A percentile compares a stretch with the other conserved stretches of the same genome.
Evolutionary conservation across 495 filamentous ascomycete species (phyloP).

Genomic region (Collariella sp.): DNA sequence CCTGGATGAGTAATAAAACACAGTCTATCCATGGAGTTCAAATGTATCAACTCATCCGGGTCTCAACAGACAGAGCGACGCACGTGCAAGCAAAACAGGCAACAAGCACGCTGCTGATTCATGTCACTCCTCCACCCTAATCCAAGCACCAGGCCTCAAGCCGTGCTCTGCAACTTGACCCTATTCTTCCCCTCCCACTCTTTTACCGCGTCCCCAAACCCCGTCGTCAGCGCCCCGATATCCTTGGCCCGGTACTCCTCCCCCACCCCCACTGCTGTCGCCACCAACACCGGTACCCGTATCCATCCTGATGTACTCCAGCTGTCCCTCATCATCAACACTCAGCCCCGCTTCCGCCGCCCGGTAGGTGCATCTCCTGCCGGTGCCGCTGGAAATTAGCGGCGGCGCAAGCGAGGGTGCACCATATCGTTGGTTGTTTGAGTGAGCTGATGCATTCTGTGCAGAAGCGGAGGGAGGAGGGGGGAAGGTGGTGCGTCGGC

Average conservation of each 20-base stretch:
- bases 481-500: neutral
- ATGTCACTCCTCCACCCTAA: too few relatives aligned
- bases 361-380: slow-evolving; percentile 31
- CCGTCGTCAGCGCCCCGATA: slow-evolving; percentile 23
- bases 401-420: slow-evolving; percentile 33
- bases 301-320: slow-evolving; percentile 18
- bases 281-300: neutral
- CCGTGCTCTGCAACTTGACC: slow-evolving; percentile 9
- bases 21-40: too few relatives aligned
- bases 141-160: neutral
- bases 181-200: slow-evolving; percentile 31
- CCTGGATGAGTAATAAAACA: too few relatives aligned
- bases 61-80: too few relatives aligned
- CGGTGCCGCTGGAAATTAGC: slow-evolving; percentile 36
- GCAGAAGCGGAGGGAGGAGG: slow-evolving; percentile 25
- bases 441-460: slow-evolving; percentile 32
- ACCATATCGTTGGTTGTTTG: slow-evolving; percentile 30
- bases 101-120: too few relatives aligned
- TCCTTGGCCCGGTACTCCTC: slow-evolving; percentile 26
- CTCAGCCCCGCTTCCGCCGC: slow-evolving; percentile 18
- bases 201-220: slow-evolving; percentile 22
- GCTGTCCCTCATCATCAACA: slow-evolving; percentile 20
- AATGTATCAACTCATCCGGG: too few relatives aligned
- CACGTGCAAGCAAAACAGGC: too few relatives aligned
- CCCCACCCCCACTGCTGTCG: neutral